Conservation (phyloP, 1,139 yeast genomes). For the Yamadazyma sp. region DNA sequence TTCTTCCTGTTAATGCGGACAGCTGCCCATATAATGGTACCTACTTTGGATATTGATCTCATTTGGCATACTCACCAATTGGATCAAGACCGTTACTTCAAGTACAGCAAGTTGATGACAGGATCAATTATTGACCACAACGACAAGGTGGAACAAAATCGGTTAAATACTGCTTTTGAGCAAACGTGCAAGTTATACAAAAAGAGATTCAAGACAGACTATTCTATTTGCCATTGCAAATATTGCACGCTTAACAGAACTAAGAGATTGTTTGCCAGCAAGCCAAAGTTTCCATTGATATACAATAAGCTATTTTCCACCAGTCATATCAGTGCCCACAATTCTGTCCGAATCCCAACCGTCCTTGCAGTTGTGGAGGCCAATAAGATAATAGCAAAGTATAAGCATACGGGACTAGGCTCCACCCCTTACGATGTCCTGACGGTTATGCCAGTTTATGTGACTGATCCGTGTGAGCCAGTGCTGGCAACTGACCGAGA, state of each 20-base stretch:
- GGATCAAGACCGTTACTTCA: not conserved
- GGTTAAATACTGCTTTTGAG: conserved; percentile 14
- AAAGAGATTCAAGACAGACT: conserved; percentile 13
- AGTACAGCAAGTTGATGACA: conserved; percentile 15
- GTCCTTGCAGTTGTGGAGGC: not conserved
- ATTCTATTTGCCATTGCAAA: conserved; percentile 13
- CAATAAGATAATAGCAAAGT: not conserved
- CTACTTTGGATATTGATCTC: conserved; percentile 41
- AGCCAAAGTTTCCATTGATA: conserved; percentile 3
- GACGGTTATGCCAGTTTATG: conserved; percentile 1
- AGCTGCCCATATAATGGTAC: conserved; percentile 23
- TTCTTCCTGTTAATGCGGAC: conserved; percentile 21
- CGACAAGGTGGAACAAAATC: conserved; percentile 18
- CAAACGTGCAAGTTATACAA: conserved; percentile 15
- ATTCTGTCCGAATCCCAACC: conserved; percentile 10
- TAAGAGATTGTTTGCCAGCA: conserved; percentile 2
- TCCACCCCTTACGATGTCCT: too few relatives aligned
- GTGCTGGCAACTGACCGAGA: not conserved
- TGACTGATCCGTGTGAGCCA: conserved; percentile 7
- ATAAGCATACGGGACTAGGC: not conserved
- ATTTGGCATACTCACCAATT: conserved; percentile 45
- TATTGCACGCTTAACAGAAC: conserved; percentile 10
- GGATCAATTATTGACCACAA: conserved; percentile 18
- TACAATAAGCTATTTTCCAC: not conserved
- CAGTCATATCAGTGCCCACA: conserved; percentile 13